Evolutionary conservation across 2,329 filamentous ascomycete species (phyloP).

Genomic region (Fusarium chlamydosporum): DNA sequence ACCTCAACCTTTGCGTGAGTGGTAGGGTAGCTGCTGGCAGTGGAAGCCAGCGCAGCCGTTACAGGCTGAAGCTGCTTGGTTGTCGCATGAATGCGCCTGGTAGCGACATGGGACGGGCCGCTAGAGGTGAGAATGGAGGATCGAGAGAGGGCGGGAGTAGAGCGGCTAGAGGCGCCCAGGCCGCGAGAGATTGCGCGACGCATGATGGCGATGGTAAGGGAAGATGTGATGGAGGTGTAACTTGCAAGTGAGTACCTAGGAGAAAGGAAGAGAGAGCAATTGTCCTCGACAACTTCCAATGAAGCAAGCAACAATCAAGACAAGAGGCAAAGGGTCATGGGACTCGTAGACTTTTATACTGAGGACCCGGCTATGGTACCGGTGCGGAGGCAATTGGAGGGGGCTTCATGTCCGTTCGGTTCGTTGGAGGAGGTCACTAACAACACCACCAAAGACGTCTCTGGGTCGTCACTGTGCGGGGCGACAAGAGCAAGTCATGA

Average conservation of each 20-base stretch:
- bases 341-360: constrained; percentile 37
- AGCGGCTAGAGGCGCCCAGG: constrained; percentile 54
- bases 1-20: constrained; percentile 78
- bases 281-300: constrained; percentile 33
- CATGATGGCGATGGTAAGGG: constrained; percentile 55
- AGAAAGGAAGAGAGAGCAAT: constrained; percentile 9
- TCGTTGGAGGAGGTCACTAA: constrained; percentile 5
- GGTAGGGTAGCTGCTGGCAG: constrained; percentile 74
- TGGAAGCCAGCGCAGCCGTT: constrained; percentile 67
- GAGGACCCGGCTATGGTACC: constrained; percentile 24
- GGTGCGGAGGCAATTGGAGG: constrained; percentile 41
- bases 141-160: constrained; percentile 49
- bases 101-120: constrained; percentile 57
- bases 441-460: constrained; percentile 25
- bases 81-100: constrained; percentile 70
- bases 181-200: constrained; percentile 62
- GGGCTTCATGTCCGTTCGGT: constrained; percentile 10
- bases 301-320: constrained; percentile 31
- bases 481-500: constrained; percentile 37
- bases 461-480: constrained; percentile 33
- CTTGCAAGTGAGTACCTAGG: neutral
- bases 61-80: constrained; percentile 66
- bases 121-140: constrained; percentile 54
- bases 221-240: constrained; percentile 2
- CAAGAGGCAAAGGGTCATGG: constrained; percentile 25